Evolutionary conservation across 257 asterid species (phyloP).

Genomic region (Fraxinus anomala): DNA sequence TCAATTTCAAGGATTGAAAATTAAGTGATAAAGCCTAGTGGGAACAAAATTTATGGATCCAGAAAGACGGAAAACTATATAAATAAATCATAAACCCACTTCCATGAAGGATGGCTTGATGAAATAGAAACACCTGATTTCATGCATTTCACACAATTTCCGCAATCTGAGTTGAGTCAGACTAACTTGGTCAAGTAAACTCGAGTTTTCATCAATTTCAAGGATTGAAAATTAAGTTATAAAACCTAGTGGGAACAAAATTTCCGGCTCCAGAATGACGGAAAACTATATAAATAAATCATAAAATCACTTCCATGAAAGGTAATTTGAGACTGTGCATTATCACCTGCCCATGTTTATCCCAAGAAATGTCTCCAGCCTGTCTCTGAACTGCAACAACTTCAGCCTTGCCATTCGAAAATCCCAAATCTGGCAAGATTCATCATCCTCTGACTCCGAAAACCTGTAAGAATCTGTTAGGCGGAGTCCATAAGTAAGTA

Average conservation of each 20-base stretch:
- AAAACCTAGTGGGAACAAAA: slow-evolving; percentile 13
- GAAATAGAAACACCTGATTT: too few relatives aligned
- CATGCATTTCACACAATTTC: too few relatives aligned
- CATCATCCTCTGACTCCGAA: slow-evolving; percentile 56
- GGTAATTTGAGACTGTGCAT: slow-evolving; percentile 31
- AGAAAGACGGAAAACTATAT: slow-evolving; percentile 17
- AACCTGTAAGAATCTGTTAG: slow-evolving; percentile 66
- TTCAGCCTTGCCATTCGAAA: slow-evolving; percentile 78
- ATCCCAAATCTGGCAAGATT: slow-evolving; percentile 63
- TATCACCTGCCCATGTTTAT: slow-evolving; percentile 97
- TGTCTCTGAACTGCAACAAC: slow-evolving; percentile 74
- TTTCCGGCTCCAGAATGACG: slow-evolving; percentile 18
- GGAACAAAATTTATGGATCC: slow-evolving; percentile 13
- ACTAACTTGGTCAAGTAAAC: too few relatives aligned
- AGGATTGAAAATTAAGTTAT: background rate
- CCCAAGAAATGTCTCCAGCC: slow-evolving; percentile 92
- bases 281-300: slow-evolving; percentile 19
- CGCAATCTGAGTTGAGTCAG: too few relatives aligned
- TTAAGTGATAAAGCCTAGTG: slow-evolving; percentile 7
- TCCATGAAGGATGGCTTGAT: slow-evolving; percentile 16
- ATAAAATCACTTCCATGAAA: slow-evolving; percentile 23
- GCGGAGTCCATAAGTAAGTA: slow-evolving; percentile 73
- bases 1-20: background rate
- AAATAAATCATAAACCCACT: slow-evolving; percentile 25
- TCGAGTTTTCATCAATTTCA: background rate